Evolutionary conservation across 257 asterid genomes (phyloP).

Genomic region (Marsdenia floribunda): DNA sequence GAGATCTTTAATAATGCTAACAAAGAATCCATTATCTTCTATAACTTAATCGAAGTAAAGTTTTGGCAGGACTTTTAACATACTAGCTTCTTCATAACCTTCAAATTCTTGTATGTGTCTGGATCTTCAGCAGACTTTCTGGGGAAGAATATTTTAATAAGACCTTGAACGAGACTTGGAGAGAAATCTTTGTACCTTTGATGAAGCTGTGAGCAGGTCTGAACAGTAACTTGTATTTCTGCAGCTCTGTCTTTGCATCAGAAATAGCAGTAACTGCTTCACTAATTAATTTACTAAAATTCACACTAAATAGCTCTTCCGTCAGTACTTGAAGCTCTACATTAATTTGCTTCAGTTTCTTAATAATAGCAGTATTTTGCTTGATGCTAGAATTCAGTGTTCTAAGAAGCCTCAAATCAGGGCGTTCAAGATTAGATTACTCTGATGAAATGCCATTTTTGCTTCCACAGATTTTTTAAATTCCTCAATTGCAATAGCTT

Average conservation of each 20-base stretch:
- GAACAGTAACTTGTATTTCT: slow-evolving; percentile 92
- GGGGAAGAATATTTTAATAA: slow-evolving; percentile 64
- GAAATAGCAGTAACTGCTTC: slow-evolving; percentile 96
- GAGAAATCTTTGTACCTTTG: slow-evolving; percentile 94
- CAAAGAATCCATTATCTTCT: slow-evolving; percentile 67
- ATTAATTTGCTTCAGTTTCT: slow-evolving; percentile 89
- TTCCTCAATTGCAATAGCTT: slow-evolving; percentile 51
- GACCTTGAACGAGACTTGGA: slow-evolving; percentile 92
- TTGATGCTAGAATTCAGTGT: slow-evolving; percentile 95
- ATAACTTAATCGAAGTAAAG: slow-evolving; percentile 89
- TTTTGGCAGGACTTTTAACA: slow-evolving; percentile 88
- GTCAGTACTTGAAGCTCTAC: slow-evolving; percentile 85
- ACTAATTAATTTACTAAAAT: slow-evolving; percentile 92
- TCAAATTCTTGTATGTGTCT: slow-evolving; percentile 71
- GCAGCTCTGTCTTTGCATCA: slow-evolving; percentile 89
- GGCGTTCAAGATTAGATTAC: slow-evolving; percentile 82
- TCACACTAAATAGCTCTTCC: slow-evolving; percentile 92
- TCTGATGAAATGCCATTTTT: slow-evolving; percentile 64
- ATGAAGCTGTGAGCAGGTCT: slow-evolving; percentile 97
- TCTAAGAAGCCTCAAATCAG: slow-evolving; percentile 87
- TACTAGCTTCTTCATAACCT: slow-evolving; percentile 96
- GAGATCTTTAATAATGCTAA: slow-evolving; percentile 84
- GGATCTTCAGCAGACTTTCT: slow-evolving; percentile 76
- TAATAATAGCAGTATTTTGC: slow-evolving; percentile 93
- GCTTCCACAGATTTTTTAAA: slow-evolving; percentile 82